Evolutionary conservation across 2,329 filamentous ascomycete species (phyloP).

Genomic region (Fusarium newnesense): DNA sequence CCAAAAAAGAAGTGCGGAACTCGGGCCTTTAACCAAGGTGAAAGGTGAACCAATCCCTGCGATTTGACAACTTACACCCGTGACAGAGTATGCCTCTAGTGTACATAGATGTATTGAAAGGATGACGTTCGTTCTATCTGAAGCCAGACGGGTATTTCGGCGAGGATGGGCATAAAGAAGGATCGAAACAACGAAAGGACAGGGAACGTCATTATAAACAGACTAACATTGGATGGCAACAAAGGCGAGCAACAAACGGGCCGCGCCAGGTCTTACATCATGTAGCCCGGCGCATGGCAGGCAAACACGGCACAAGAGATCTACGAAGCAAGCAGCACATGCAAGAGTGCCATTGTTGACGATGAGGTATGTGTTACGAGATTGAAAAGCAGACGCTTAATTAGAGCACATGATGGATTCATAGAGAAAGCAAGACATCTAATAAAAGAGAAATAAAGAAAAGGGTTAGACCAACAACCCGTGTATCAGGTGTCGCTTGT

Average conservation of each 20-base stretch:
- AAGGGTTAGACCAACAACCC: not conserved
- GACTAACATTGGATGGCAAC: not conserved
- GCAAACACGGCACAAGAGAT: slow-evolving; percentile 34
- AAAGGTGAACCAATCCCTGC: slow-evolving; percentile 28
- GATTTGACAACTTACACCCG: slow-evolving; percentile 25
- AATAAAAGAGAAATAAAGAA: not conserved
- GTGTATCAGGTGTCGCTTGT: slow-evolving; percentile 31
- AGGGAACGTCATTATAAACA: not conserved
- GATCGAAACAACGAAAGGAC: not conserved
- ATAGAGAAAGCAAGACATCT: not conserved
- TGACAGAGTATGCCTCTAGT: slow-evolving; percentile 13
- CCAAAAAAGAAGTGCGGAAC: slow-evolving; percentile 2
- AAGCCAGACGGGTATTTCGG: slow-evolving; percentile 3
- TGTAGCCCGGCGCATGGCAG: slow-evolving; percentile 27
- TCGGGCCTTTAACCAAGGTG: slow-evolving; percentile 6
- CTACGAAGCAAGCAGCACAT: slow-evolving; percentile 13
- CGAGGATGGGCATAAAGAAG: not conserved
- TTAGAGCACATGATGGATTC: not conserved
- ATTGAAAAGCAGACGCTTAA: not conserved
- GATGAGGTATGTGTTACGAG: not conserved
- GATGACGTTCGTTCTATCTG: slow-evolving; percentile 10
- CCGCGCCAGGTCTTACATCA: slow-evolving; percentile 32
- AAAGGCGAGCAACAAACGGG: slow-evolving; percentile 22
- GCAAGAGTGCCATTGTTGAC: slow-evolving; percentile 1
- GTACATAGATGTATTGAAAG: not conserved